These are phyloP conservation scores for Endothia cerciana DNA, from an alignment of 2,329 filamentous ascomycete genomes.

Conservation along the genomic window DNA sequence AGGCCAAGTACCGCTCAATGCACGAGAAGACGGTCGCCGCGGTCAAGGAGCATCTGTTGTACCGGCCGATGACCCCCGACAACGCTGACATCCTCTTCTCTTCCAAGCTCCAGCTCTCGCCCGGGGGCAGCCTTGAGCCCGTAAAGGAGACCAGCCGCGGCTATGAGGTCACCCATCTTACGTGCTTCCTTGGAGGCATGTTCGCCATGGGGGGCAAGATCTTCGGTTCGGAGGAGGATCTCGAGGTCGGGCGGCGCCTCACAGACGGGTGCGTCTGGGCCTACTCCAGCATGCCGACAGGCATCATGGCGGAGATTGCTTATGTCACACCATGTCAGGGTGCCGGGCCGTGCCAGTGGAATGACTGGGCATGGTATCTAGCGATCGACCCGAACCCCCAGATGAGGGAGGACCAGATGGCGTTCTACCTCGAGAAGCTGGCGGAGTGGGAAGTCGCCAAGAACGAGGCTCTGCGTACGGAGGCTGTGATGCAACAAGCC, in stretches of 20 bases:
- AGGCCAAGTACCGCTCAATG: constrained; percentile 72
- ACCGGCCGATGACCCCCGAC: constrained; percentile 72
- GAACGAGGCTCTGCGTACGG: constrained; percentile 29
- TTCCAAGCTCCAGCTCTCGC: constrained; percentile 59
- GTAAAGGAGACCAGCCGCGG: constrained; percentile 41
- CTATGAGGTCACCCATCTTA: constrained; percentile 67
- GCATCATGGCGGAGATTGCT: constrained; percentile 67
- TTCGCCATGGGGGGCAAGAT: constrained; percentile 67
- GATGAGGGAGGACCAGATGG: constrained; percentile 48
- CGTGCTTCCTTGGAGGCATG: constrained; percentile 74
- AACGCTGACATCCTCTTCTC: constrained; percentile 74
- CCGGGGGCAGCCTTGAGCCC: constrained; percentile 45
- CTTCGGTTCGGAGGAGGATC: constrained; percentile 60
- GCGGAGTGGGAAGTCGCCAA: constrained; percentile 45
- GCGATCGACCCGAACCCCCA: constrained; percentile 47
- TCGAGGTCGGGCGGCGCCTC: constrained; percentile 67
- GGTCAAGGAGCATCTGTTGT: constrained; percentile 75
- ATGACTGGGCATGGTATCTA: constrained; percentile 54
- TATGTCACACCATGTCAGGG: constrained; percentile 53
- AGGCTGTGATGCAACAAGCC: constrained; percentile 31
- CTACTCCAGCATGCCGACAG: constrained; percentile 61
- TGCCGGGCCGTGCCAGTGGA: constrained; percentile 55
- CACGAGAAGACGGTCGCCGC: constrained; percentile 71
- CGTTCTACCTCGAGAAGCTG: constrained; percentile 44
- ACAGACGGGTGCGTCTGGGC: constrained; percentile 73